Evolutionary conservation across 1,284 basidiomycete genomes (phyloP).

Genomic region (Ceratobasidium sp.): DNA sequence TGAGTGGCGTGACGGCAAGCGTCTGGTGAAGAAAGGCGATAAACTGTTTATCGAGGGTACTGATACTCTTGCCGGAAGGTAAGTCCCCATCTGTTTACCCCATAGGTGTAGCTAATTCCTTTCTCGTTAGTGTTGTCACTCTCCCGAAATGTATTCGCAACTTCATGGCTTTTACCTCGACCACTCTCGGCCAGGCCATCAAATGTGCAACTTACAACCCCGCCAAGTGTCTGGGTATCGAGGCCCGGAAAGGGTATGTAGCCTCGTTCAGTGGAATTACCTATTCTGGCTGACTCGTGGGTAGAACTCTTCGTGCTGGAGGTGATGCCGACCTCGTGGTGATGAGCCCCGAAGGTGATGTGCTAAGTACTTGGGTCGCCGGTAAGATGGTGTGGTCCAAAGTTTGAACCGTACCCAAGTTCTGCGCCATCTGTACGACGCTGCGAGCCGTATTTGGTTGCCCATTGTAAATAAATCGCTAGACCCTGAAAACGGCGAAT

Average conservation of each 20-base stretch:
- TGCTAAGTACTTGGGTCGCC: constrained; percentile 82
- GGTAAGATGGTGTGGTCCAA: constrained; percentile 74
- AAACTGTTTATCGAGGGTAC: constrained; percentile 86
- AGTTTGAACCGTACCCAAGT: not conserved
- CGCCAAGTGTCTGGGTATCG: constrained; percentile 83
- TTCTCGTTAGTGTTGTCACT: constrained; percentile 71
- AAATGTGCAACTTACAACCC: constrained; percentile 86
- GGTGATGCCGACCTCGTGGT: constrained; percentile 87
- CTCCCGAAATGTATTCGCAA: constrained; percentile 86
- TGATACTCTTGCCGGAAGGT: constrained; percentile 87
- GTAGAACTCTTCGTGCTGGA: constrained; percentile 71
- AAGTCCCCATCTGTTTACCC: constrained; percentile 45
- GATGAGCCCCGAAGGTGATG: constrained; percentile 72
- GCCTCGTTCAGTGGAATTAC: not conserved
- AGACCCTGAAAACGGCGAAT: too few relatives aligned
- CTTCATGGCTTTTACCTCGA: constrained; percentile 82
- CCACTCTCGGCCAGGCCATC: constrained; percentile 83
- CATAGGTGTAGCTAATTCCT: not conserved
- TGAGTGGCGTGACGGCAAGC: constrained; percentile 84
- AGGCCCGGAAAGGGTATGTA: constrained; percentile 71
- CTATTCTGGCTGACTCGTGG: not conserved
- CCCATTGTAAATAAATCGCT: too few relatives aligned
- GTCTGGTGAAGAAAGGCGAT: constrained; percentile 82
- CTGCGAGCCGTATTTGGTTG: not conserved
- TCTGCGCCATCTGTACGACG: not conserved